Percentiles rank a stretch among this genome's conserved stretches.
These are phyloP conservation scores for Fistulinella prunicolor DNA, from an alignment of 768 basidiomycete genomes.

Conservation along the genomic window DNA sequence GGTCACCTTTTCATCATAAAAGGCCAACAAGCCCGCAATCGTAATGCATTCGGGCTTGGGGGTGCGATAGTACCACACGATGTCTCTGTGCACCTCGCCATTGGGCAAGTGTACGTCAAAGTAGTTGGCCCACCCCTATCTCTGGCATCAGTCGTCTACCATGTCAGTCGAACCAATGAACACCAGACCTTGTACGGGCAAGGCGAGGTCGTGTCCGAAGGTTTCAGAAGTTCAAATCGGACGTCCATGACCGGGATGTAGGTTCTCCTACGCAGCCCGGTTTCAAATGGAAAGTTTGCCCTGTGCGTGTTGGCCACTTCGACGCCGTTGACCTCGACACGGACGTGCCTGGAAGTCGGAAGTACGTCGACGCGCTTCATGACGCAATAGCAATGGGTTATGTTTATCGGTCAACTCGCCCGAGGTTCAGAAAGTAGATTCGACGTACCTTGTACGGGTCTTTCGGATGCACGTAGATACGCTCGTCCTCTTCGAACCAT, in stretches of 20 bases:
- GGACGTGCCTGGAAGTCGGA: constrained; percentile 57
- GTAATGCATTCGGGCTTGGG: constrained; percentile 49
- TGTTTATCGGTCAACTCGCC: no score
- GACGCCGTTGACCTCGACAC: constrained; percentile 58
- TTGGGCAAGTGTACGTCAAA: constrained; percentile 48
- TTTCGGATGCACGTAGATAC: constrained; percentile 58
- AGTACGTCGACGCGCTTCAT: constrained; percentile 58
- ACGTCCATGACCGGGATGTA: constrained; percentile 62
- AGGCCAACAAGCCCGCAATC: constrained; percentile 52
- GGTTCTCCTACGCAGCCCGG: constrained; percentile 50
- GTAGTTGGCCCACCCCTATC: constrained; percentile 58
- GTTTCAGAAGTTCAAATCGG: constrained; percentile 45
- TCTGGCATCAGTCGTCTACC: background rate
- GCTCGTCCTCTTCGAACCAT: constrained; percentile 71
- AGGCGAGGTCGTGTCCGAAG: constrained; percentile 43
- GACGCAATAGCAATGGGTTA: background rate
- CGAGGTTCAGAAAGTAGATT: background rate
- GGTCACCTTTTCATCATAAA: constrained; percentile 68
- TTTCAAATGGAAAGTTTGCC: constrained; percentile 58
- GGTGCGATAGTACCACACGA: constrained; percentile 65
- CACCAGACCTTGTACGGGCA: constrained; percentile 64
- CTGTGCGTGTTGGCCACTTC: constrained; percentile 57
- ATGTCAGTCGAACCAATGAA: background rate
- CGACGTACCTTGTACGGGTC: constrained; percentile 64
- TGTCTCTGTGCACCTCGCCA: constrained; percentile 42